Evolutionary conservation across 78 protist species (phyloP), one percentile per base, ranked within the genome.

Genomic region (Speleostelium caveatum): DNA sequence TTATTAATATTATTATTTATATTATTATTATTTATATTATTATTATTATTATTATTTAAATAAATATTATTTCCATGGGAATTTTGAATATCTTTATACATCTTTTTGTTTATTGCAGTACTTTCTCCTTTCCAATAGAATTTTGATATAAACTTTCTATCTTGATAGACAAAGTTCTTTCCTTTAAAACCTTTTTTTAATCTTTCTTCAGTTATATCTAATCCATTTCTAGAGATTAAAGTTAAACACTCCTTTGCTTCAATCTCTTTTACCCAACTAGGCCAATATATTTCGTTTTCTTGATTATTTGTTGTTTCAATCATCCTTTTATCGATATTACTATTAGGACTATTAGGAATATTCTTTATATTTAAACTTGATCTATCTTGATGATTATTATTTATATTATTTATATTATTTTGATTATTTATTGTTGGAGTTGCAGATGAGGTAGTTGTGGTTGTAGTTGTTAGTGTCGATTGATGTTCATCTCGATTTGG

Each of bases 271-370:
- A 39, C 59, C 91, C 91, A 83, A 0, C 22, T 33, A 59, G 91
- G 91, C 91, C 91, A 83, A 42, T 69, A 61, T 38, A 83, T 83
- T 32, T 28, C n/a, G n/a, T n/a, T n/a, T n/a, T n/a, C n/a, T n/a
- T n/a, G n/a, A n/a, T 45, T 45, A 14, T 6, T 14, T 45, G 6
- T 45, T n/a, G n/a, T n/a, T n/a, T n/a, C n/a, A n/a, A n/a, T n/a
- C n/a, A n/a, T n/a, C n/a, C n/a, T n/a, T n/a, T n/a, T n/a, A n/a
- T n/a, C n/a, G n/a, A n/a, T n/a, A n/a, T n/a, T n/a, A n/a, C n/a
- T n/a, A n/a, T n/a, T n/a, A n/a, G n/a, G n/a, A n/a, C n/a, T n/a
- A n/a, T n/a, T n/a, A n/a, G n/a, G n/a, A n/a, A n/a, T n/a, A n/a
- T n/a, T n/a, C n/a, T n/a, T n/a, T 14, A 6, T 10, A 45, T 6